phyloP scores from a whole-genome alignment of 768 basidiomycete species.

The Fomitopsis pulvina region DNA sequence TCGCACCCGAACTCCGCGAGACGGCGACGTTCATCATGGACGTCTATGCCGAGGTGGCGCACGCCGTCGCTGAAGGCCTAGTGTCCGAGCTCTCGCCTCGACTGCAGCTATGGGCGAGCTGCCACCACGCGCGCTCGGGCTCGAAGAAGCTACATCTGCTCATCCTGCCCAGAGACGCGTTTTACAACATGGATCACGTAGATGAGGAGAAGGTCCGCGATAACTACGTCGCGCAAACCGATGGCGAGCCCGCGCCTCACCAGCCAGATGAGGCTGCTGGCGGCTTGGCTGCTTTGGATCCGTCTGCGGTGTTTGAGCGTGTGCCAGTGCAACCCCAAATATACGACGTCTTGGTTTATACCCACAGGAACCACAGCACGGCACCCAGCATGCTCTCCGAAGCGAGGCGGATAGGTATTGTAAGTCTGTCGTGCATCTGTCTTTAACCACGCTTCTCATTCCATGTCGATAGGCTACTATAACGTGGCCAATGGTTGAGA shows the following conservation, averaged over 20 bases:
- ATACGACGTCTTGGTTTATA: slow-evolving; percentile 63
- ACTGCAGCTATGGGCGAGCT: slow-evolving; percentile 44
- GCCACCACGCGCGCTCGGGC: slow-evolving; percentile 57
- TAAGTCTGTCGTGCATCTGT: slow-evolving; percentile 33
- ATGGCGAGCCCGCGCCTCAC: slow-evolving; percentile 24
- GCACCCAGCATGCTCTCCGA: slow-evolving; percentile 50
- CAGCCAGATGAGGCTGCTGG: slow-evolving; percentile 10
- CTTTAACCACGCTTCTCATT: neutral
- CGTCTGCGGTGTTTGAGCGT: slow-evolving; percentile 45
- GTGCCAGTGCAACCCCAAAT: slow-evolving; percentile 62
- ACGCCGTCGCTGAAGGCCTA: slow-evolving; percentile 34
- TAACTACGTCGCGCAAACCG: slow-evolving; percentile 37
- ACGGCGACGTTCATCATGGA: slow-evolving; percentile 53
- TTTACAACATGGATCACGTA: slow-evolving; percentile 42
- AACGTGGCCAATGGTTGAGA: slow-evolving; percentile 71
- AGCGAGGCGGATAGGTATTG: slow-evolving; percentile 51
- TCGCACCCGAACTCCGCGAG: slow-evolving; percentile 52
- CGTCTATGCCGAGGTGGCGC: slow-evolving; percentile 44
- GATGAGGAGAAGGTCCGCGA: slow-evolving; percentile 45
- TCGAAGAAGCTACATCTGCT: slow-evolving; percentile 53
- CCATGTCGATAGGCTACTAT: slow-evolving; percentile 42
- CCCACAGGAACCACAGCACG: slow-evolving; percentile 52
- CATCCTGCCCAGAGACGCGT: slow-evolving; percentile 52
- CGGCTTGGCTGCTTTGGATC: slow-evolving; percentile 24
- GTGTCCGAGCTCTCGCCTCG: slow-evolving; percentile 30